Base-by-base conservation (phyloP, 148 eudicot species). In the Diospyros lotus region DNA sequence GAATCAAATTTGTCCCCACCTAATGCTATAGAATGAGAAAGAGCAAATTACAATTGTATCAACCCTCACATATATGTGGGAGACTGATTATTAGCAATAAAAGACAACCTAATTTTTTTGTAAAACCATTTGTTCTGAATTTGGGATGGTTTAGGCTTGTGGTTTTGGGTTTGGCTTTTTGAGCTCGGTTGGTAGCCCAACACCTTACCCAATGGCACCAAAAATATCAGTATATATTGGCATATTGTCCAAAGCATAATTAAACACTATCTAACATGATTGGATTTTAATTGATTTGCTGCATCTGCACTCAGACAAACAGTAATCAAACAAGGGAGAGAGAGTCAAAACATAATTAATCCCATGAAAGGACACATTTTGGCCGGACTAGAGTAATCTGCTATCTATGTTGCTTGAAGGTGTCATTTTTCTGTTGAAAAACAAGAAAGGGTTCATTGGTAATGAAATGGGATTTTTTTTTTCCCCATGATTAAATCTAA, bases 31-130 rank as follows among this genome's bases (percentile, higher is more conserved):
- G 42, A 2, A 68, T 6, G 40, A 60, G 64, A 60, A 60, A 60
- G 41, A 17, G 40, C 8, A 45, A 50, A 9, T 45, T 66, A 66
- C 44, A 58, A 53, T 75, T 66, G 69, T 75, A 59, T 64, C 44
- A 68, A 56, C 17, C 77, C 60, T 73, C 69, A 68, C 51, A 64
- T 61, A 43, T 64, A 66, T 65, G 70, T 28, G 64, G 69, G 50
- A 64, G 41, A 58, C 50, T 68, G 39, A 28, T 17, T 4, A 10
- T 28, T 68, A 46, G n/a, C 18, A 67, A 48, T 64, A 64, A 6
- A 43, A 14, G 55, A 68, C 43, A 68, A 48, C 48, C 71, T 68
- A 28, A 28, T 28, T 9, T 9, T 50, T 51, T 68, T 50, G 9
- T 4, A 9, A 6, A 28, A 28, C 28, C 12, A 40, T 41, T 68